Percentiles rank a stretch among this genome's conserved stretches.
Evolutionary conservation across 345 rosid genomes (phyloP).

Genomic region (Limnanthes douglasii): DNA sequence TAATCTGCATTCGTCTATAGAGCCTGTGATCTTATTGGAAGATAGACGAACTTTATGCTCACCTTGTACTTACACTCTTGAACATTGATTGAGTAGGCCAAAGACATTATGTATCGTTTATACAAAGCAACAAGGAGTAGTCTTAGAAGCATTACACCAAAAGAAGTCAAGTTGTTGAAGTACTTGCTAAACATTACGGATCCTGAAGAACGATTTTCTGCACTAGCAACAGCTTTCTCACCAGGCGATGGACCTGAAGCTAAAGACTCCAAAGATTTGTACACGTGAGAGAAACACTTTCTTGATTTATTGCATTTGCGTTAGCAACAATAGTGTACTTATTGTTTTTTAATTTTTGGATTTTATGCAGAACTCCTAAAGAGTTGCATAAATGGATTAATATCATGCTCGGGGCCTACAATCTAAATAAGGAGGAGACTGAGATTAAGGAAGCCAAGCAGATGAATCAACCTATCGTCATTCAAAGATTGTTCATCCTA

Average conservation of each 20-base stretch:
- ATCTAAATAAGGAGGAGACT: conserved; percentile 61
- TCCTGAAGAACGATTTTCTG: conserved; percentile 93
- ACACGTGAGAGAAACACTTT: conserved; percentile 40
- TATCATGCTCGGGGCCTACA: conserved; percentile 80
- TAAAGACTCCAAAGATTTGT: conserved; percentile 53
- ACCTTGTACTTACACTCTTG: not conserved
- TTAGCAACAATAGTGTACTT: no score
- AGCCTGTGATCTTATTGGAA: no score
- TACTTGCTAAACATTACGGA: conserved; percentile 74
- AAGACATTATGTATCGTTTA: conserved; percentile 65
- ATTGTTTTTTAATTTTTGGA: not conserved
- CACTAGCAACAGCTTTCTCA: conserved; percentile 77
- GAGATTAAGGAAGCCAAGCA: conserved; percentile 75
- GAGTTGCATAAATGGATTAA: conserved; percentile 92
- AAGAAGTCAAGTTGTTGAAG: conserved; percentile 78
- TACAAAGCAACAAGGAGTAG: conserved; percentile 80
- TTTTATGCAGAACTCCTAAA: conserved; percentile 51
- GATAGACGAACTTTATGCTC: no score
- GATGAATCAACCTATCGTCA: conserved; percentile 76
- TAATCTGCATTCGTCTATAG: no score
- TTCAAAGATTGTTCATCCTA: conserved; percentile 74
- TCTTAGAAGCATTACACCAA: conserved; percentile 76
- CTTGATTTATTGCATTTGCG: no score
- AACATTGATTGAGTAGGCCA: conserved; percentile 39
- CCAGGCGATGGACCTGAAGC: conserved; percentile 61